A percentile compares a stretch with the other conserved stretches of the same genome.
Evolutionary conservation across 2,329 filamentous ascomycete genomes (phyloP).

Genomic region (Chaetomium sp.): DNA sequence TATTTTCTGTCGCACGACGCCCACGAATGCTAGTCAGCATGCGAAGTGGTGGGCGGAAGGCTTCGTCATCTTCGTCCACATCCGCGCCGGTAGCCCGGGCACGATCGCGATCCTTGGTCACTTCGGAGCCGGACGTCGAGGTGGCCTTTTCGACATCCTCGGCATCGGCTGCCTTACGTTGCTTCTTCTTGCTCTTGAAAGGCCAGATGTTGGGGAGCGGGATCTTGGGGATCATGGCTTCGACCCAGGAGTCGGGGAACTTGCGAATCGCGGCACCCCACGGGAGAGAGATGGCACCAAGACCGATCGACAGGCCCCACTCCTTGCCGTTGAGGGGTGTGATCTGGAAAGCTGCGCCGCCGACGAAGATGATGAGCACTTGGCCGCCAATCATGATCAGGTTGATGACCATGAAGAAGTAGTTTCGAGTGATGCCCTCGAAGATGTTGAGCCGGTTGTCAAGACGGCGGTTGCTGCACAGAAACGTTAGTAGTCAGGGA

Average conservation of each 20-base stretch:
- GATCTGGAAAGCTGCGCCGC: conserved; percentile 68
- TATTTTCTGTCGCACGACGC: conserved; percentile 22
- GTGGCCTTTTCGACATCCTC: conserved; percentile 7
- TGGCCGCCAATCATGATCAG: conserved; percentile 77
- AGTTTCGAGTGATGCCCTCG: conserved; percentile 70
- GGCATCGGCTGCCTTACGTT: background rate
- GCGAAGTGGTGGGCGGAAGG: conserved; percentile 20
- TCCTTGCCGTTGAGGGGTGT: conserved; percentile 56
- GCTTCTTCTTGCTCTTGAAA: conserved; percentile 9
- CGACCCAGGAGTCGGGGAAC: conserved; percentile 57
- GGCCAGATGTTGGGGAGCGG: conserved; percentile 20
- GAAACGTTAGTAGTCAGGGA: conserved; percentile 20
- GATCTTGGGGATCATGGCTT: conserved; percentile 16
- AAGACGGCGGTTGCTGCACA: conserved; percentile 61
- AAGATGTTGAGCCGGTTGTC: conserved; percentile 88
- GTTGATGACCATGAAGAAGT: conserved; percentile 77
- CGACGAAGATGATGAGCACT: conserved; percentile 77
- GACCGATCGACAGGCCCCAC: conserved; percentile 76
- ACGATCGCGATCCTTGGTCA: background rate
- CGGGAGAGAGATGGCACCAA: conserved; percentile 69
- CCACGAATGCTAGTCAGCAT: conserved; percentile 24
- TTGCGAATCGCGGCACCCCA: conserved; percentile 66
- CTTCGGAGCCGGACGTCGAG: background rate
- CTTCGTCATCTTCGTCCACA: background rate
- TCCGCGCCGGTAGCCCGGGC: background rate